Conservation (phyloP, 768 basidiomycete genomes). For the Suillus lakei region DNA sequence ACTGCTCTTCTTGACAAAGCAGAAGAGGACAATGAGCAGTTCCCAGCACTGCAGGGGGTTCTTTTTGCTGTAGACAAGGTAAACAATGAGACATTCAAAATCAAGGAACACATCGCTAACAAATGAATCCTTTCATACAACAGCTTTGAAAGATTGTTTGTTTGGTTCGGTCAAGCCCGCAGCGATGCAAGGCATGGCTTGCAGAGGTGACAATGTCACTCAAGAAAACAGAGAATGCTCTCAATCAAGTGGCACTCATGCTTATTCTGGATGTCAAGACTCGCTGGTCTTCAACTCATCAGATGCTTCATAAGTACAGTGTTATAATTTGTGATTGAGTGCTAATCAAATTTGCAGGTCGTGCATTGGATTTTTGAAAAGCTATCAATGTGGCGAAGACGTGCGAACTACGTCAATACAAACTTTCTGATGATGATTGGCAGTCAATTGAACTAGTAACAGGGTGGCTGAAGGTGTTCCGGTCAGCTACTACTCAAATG, state of each 20-base stretch:
- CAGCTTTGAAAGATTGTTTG: not conserved
- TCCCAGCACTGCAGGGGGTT: no score
- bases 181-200: not conserved
- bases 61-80: no score
- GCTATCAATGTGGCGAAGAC: not conserved
- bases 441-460: not conserved
- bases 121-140: not conserved
- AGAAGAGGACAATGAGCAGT: no score
- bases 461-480: not conserved
- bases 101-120: no score
- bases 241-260: not conserved
- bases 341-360: no score
- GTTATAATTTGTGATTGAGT: no score
- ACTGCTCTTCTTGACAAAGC: no score
- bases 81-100: no score
- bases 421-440: not conserved
- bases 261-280: conserved; percentile 38
- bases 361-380: not conserved
- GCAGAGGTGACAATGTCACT: not conserved
- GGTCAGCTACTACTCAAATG: not conserved
- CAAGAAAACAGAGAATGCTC: not conserved
- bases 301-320: conserved; percentile 33
- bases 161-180: not conserved
- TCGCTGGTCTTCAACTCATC: conserved; percentile 42
- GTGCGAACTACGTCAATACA: not conserved